A percentile compares a stretch with the other conserved stretches of the same genome.
These are phyloP conservation scores for Austroboletus eburneus DNA, from an alignment of 768 basidiomycete genomes.

Conservation along the genomic window DNA sequence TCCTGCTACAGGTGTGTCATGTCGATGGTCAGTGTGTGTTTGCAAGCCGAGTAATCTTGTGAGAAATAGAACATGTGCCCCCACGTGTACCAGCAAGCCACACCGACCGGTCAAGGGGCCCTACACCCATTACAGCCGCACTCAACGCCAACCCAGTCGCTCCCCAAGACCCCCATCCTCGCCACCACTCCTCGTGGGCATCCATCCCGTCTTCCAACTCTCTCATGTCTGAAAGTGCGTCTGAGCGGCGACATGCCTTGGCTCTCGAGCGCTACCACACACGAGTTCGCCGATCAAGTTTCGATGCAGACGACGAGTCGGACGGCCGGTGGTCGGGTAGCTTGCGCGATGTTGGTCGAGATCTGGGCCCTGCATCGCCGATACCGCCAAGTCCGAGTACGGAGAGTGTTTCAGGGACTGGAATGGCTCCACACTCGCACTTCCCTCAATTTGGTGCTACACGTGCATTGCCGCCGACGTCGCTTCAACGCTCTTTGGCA, in stretches of 20 bases:
- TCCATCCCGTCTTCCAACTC: conserved; percentile 36
- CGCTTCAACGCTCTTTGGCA: conserved; percentile 21
- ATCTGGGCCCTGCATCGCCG: conserved; percentile 12
- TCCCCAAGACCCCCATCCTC: conserved; percentile 15
- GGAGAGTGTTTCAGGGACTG: conserved; percentile 12
- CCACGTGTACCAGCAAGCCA: conserved; percentile 12
- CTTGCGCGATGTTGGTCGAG: conserved; percentile 11
- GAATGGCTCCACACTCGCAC: conserved; percentile 7
- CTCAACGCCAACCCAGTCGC: conserved; percentile 2
- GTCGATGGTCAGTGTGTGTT: background rate
- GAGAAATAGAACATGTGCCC: conserved; percentile 13
- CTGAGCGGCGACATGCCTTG: conserved; percentile 37
- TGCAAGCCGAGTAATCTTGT: conserved; percentile 3
- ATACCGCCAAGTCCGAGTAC: conserved; percentile 9
- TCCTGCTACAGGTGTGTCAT: conserved; percentile 13
- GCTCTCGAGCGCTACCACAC: conserved; percentile 36
- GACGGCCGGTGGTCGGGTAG: conserved; percentile 22
- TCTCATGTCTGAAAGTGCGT: conserved; percentile 42
- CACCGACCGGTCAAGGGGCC: conserved; percentile 14
- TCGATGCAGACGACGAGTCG: conserved; percentile 23
- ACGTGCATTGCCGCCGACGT: conserved; percentile 1
- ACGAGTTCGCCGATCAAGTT: conserved; percentile 15
- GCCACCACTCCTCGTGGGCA: conserved; percentile 25
- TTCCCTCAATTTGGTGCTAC: conserved; percentile 4
- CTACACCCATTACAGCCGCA: conserved; percentile 8